These are phyloP conservation scores for Sporisorium graminicola DNA, from an alignment of 1,284 basidiomycete genomes.

Conservation along the genomic window DNA sequence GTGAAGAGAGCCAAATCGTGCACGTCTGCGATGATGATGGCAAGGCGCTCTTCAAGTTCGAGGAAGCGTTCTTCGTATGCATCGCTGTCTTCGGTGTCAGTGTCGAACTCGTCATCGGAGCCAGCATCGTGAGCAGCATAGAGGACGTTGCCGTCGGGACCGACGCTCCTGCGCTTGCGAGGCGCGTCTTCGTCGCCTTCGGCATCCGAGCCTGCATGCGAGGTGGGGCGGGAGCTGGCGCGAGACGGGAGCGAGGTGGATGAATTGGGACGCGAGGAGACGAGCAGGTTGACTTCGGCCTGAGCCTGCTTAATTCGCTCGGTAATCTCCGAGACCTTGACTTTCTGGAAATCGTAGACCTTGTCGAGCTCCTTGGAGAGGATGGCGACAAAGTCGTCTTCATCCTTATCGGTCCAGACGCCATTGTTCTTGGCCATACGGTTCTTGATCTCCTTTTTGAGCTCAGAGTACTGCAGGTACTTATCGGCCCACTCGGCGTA, in stretches of 20 bases:
- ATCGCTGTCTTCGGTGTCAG: slow-evolving; percentile 78
- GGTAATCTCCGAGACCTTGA: slow-evolving; percentile 74
- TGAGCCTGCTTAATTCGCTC: slow-evolving; percentile 68
- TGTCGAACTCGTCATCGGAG: slow-evolving; percentile 73
- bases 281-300: slow-evolving; percentile 66
- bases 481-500: slow-evolving; percentile 69
- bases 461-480: slow-evolving; percentile 69
- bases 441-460: slow-evolving; percentile 69
- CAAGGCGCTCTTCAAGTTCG: slow-evolving; percentile 92
- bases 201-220: slow-evolving; percentile 40
- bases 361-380: slow-evolving; percentile 92
- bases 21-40: slow-evolving; percentile 94
- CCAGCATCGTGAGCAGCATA: slow-evolving; percentile 73
- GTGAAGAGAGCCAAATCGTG: slow-evolving; percentile 92
- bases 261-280: slow-evolving; percentile 59
- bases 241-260: slow-evolving; percentile 55
- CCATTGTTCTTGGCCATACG: slow-evolving; percentile 65
- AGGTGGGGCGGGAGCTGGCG: slow-evolving; percentile 33
- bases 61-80: slow-evolving; percentile 88
- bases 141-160: slow-evolving; percentile 73
- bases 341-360: slow-evolving; percentile 92
- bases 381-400: slow-evolving; percentile 67
- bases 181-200: slow-evolving; percentile 24
- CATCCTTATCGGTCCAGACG: slow-evolving; percentile 68
- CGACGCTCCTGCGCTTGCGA: slow-evolving; percentile 33